Evolutionary conservation across 352 stramenopile genomes (phyloP), one percentile per base, ranked within the genome.

Genomic region (Globisporangium echinulatum): DNA sequence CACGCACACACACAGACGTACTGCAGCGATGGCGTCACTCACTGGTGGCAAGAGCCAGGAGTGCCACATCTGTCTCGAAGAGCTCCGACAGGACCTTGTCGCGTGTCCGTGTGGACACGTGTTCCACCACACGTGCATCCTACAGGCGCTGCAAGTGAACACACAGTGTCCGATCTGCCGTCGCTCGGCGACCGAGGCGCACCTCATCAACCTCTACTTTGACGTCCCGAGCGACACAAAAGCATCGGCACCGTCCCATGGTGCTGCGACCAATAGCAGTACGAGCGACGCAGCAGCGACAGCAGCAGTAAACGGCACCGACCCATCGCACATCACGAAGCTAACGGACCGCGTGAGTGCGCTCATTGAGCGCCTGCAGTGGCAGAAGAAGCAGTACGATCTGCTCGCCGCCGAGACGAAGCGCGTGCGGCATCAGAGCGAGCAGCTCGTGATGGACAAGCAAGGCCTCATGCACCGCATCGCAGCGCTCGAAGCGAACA

Each of bases 41-140:
- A n/a, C 40, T n/a, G 40, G 54, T 39, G 46, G 42, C 54, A 79
- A 77, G 55, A 68, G 61, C 55, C 80, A 88, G 60, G 81, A 90
- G 54, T 93, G 83, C 67, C 83, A 91, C 59, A 93, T 93, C 59
- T 93, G 83, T 42, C 74, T 93, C 17, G 82, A 93, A 49, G 82
- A 93, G 56, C 66, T 93, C 42, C 81, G 75, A 4, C 60, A 68
- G 5, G 73, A 90, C 33, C 70, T 93, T 40, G 69, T 62, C 47
- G 77, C 77, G 44, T 77, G 69, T 39, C 79, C 76, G 7, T 93
- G 83, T 50, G 81, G 83, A 50, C 83, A 93, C 48, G 77, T 93
- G 49, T 91, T 77, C 63, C 83, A 93, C 59, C 64, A 84, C 38
- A 49, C 63, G 9, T 93, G 83, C 67, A 82, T 90, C 55, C 64